Evolutionary conservation across 1,284 basidiomycete species (phyloP).

Genomic region (Rhizopogon parksii): DNA sequence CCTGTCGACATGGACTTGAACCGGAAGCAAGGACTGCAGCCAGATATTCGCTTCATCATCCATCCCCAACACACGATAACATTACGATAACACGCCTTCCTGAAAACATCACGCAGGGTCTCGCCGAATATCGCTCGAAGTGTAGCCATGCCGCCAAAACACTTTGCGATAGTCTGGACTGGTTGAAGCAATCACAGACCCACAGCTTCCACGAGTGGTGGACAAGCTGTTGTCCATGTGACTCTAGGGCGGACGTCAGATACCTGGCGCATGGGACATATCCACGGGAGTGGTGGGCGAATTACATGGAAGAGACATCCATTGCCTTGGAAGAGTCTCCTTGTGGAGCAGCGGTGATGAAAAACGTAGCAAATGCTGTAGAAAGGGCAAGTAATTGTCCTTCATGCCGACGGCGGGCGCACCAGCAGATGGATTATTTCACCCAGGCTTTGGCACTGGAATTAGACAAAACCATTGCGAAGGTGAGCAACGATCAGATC

Average conservation of each 20-base stretch:
- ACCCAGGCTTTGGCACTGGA: slow-evolving; percentile 17
- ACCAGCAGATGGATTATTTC: slow-evolving; percentile 17
- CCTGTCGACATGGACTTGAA: slow-evolving; percentile 23
- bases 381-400: slow-evolving; percentile 16
- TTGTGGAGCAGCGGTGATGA: slow-evolving; percentile 18
- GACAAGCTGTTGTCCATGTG: slow-evolving; percentile 21
- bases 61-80: slow-evolving; percentile 4
- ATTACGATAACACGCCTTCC: slow-evolving; percentile 7
- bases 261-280: slow-evolving; percentile 23
- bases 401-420: slow-evolving; percentile 17
- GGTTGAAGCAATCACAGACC: slow-evolving; percentile 20
- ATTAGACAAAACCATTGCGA: slow-evolving; percentile 15
- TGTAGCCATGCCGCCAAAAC: slow-evolving; percentile 16
- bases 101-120: slow-evolving; percentile 11
- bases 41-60: slow-evolving; percentile 13
- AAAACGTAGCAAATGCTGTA: slow-evolving; percentile 17
- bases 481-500: slow-evolving; percentile 13
- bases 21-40: slow-evolving; percentile 21
- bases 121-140: slow-evolving; percentile 18
- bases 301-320: slow-evolving; percentile 25
- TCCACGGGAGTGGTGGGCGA: slow-evolving; percentile 26
- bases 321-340: slow-evolving; percentile 17
- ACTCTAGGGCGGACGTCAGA: slow-evolving; percentile 16
- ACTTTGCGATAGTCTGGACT: slow-evolving; percentile 22
- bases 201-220: slow-evolving; percentile 24